Percentiles rank a stretch among this genome's conserved stretches.
Evolutionary conservation across 164 flowering plant species (phyloP).

Genomic region (Euptelea pleiosperma): DNA sequence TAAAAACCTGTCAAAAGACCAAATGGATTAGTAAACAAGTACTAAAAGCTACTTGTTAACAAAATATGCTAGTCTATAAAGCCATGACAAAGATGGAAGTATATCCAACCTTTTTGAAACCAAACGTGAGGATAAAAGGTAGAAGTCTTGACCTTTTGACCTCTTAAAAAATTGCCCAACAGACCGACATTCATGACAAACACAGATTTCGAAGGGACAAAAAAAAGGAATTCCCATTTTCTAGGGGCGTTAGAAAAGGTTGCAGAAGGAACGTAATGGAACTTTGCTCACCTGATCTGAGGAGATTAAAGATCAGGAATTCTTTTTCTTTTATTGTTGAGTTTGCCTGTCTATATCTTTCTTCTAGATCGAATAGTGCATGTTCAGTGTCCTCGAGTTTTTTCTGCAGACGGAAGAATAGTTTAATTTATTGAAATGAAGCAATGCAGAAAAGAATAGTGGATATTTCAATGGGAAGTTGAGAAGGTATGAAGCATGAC

Average conservation of each 20-base stretch:
- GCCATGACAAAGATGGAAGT: no score
- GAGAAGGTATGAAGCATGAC: neutral
- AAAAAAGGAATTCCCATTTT: neutral
- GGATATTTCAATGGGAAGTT: no score
- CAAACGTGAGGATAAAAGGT: no score
- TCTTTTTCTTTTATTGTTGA: conserved; percentile 92
- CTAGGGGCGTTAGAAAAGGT: neutral
- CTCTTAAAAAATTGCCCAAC: no score
- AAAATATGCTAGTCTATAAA: no score
- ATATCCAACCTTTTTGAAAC: no score
- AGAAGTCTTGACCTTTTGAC: no score
- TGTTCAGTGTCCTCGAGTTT: conserved; percentile 84
- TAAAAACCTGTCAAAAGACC: no score
- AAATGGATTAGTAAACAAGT: no score
- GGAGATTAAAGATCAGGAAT: conserved; percentile 76
- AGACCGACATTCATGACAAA: neutral
- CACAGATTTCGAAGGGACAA: neutral
- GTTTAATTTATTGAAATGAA: conserved; percentile 1
- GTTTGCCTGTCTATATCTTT: conserved; percentile 82
- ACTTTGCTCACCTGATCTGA: conserved; percentile 69
- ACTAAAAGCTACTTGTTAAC: no score
- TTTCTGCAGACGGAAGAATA: conserved; percentile 39
- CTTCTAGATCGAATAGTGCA: conserved; percentile 75
- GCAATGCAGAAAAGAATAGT: neutral
- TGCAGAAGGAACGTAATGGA: neutral